Evolutionary conservation across 495 filamentous ascomycete species (phyloP).

Genomic region (Aspergillus egyptiacus): DNA sequence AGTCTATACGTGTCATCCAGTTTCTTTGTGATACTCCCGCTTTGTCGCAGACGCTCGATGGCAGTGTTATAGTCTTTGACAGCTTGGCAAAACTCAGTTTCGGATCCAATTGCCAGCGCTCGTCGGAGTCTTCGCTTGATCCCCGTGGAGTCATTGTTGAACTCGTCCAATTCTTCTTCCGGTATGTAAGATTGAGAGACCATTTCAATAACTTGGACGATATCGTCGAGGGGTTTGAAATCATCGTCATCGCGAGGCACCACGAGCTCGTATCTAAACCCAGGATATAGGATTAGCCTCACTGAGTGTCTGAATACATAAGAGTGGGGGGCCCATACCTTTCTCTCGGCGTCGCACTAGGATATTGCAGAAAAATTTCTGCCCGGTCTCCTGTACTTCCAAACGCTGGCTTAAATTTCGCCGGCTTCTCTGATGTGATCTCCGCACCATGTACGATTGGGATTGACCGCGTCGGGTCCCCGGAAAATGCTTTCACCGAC

Average conservation of each 20-base stretch:
- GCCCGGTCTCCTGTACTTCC: slow-evolving; percentile 41
- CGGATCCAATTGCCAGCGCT: slow-evolving; percentile 56
- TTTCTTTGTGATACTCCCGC: slow-evolving; percentile 63
- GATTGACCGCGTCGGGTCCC: slow-evolving; percentile 45
- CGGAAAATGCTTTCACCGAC: slow-evolving; percentile 55
- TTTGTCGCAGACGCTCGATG: slow-evolving; percentile 50
- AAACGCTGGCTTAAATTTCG: slow-evolving; percentile 44
- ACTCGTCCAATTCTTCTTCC: slow-evolving; percentile 53
- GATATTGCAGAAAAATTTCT: slow-evolving; percentile 63
- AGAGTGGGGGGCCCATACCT: slow-evolving; percentile 43
- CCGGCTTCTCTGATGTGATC: slow-evolving; percentile 50
- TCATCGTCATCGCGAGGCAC: slow-evolving; percentile 66
- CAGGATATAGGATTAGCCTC: slow-evolving; percentile 7
- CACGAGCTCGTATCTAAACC: slow-evolving; percentile 68
- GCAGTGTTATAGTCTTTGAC: slow-evolving; percentile 71
- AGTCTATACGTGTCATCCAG: slow-evolving; percentile 61
- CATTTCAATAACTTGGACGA: slow-evolving; percentile 67
- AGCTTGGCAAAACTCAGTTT: slow-evolving; percentile 59
- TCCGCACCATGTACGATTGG: slow-evolving; percentile 63
- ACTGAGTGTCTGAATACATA: neutral
- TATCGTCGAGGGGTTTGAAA: slow-evolving; percentile 82
- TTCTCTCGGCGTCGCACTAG: slow-evolving; percentile 61
- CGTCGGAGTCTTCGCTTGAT: slow-evolving; percentile 66
- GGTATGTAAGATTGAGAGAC: slow-evolving; percentile 71
- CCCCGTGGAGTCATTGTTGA: slow-evolving; percentile 68